Base-by-base conservation (phyloP, 257 asterid species). In the Solanum paucissectum region DNA sequence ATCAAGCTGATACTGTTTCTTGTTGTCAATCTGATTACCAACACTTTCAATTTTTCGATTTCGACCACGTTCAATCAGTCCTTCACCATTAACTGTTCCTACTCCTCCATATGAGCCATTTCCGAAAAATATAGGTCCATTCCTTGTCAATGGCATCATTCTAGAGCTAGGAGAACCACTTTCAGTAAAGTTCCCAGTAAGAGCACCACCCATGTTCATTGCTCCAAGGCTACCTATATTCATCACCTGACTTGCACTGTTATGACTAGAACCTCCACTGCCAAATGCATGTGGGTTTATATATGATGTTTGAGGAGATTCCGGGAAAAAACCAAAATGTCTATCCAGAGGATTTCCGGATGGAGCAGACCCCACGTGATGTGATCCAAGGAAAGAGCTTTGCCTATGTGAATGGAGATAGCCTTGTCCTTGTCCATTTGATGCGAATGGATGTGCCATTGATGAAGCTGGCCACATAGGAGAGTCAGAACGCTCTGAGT, bases 321-420 rank as follows among this genome's bases (percentile, higher is more conserved):
- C 98, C 0, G 98, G 99, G 89, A 91, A 92, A 81, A 95, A 94
- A 21, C 99, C 99, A 87, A 95, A 93, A 87, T 93, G 96, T 69
- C 95, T 90, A 83, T 95, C 98, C 75, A 96, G 55, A 82, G 93
- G 98, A 87, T 92, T 87, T 79, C 96, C 98, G 49, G 99, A 90
- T 74, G 99, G 99, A 83, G 99, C 99, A 81, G 99, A 97, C 75
- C 99, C 99, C 42, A 95, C 96, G 5, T 94, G 98, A 91, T 91
- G 95, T 34, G 98, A 90, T 83, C 94, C 90, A 58, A 91, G 96
- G 87, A 93, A 86, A 5, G 95, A 73, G 69, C 92, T 89, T 36
- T 89, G 96, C 84, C 90, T 92, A 91, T 87, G 92, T 25, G 98
- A 86, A 88, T 91, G 92, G 12, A 94, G 94, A 84, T 91, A 91